phyloP scores from a whole-genome alignment of 352 stramenopile species.

The Hyphochytrium catenoides region DNA sequence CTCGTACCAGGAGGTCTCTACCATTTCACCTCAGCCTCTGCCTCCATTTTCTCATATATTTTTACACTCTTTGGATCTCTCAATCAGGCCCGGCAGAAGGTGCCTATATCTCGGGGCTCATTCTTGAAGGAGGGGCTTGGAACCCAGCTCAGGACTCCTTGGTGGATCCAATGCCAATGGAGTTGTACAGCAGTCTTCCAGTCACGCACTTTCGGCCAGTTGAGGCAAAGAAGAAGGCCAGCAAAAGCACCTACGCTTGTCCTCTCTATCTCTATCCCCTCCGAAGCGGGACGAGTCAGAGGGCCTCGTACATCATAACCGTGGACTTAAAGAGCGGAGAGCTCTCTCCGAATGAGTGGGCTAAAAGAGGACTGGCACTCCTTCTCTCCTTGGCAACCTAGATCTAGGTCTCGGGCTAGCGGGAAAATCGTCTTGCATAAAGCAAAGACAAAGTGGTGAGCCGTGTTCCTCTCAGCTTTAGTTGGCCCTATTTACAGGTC shows the following conservation, averaged over 20 bases:
- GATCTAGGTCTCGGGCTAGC: too few relatives aligned
- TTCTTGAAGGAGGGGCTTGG: conserved; percentile 73
- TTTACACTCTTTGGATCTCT: too few relatives aligned
- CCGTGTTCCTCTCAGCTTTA: too few relatives aligned
- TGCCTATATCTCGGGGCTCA: conserved; percentile 70
- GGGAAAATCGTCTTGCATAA: too few relatives aligned
- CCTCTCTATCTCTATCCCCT: conserved; percentile 88
- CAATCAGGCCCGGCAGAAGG: conserved; percentile 66
- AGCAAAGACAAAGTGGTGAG: too few relatives aligned
- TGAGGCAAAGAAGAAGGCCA: conserved; percentile 76
- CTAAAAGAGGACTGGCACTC: conserved; percentile 68
- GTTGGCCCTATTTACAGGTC: too few relatives aligned
- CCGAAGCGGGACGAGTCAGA: conserved; percentile 77
- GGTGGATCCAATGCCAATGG: conserved; percentile 68
- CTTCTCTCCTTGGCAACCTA: conserved; percentile 65
- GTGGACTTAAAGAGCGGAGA: conserved; percentile 74
- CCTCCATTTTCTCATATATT: too few relatives aligned
- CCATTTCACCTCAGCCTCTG: too few relatives aligned
- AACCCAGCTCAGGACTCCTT: conserved; percentile 70
- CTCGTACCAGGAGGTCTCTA: too few relatives aligned
- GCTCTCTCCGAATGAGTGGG: conserved; percentile 74
- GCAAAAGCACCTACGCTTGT: conserved; percentile 75
- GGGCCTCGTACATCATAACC: conserved; percentile 79
- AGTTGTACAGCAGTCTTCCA: conserved; percentile 66
- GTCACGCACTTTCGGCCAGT: conserved; percentile 86